Percentiles rank a stretch among this genome's conserved stretches.
Conservation (phyloP, 805 yeast species). For the Lipomyces anomalus region DNA sequence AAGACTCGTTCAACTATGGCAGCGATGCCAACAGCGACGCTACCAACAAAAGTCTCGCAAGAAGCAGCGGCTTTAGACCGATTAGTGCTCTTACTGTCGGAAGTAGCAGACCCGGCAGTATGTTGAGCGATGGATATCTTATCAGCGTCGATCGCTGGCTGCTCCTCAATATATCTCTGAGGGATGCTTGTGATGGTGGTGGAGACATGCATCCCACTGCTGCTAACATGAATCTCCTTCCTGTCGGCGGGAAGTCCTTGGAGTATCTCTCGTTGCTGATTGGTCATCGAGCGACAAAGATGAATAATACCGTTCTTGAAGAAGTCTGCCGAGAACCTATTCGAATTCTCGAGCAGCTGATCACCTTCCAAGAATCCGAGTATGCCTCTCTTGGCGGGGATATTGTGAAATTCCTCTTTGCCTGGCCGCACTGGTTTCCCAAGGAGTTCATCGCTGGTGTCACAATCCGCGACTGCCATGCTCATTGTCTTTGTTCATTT, state of each 20-base stretch:
- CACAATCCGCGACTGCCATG: slow-evolving; percentile 2
- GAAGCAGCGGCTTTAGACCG: too few species aligned
- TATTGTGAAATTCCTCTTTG: slow-evolving; percentile 6
- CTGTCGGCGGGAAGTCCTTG: slow-evolving; percentile 4
- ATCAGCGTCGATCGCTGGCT: not conserved
- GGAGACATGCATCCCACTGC: slow-evolving; percentile 4
- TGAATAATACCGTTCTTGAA: not conserved
- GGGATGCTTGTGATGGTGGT: not conserved
- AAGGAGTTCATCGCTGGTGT: slow-evolving; percentile 1
- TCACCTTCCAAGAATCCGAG: slow-evolving; percentile 4
- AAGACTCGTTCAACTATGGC: too few species aligned
- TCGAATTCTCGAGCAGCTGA: slow-evolving; percentile 7
- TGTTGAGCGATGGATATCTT: too few species aligned
- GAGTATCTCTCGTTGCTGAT: slow-evolving; percentile 3
- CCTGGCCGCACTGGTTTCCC: slow-evolving; percentile 9
- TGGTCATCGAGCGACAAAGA: too few species aligned
- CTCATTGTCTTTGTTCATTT: slow-evolving; percentile 9
- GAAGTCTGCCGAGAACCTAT: slow-evolving; percentile 3
- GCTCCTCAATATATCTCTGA: too few species aligned
- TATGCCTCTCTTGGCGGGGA: slow-evolving; percentile 2
- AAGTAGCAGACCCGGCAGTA: too few species aligned
- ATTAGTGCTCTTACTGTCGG: too few species aligned
- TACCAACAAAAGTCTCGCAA: too few species aligned
- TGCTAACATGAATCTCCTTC: slow-evolving; percentile 9
- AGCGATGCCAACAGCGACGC: too few species aligned